Evolutionary conservation across 139 green algal species (phyloP).

Genomic region (Spirogloea muscicola): DNA sequence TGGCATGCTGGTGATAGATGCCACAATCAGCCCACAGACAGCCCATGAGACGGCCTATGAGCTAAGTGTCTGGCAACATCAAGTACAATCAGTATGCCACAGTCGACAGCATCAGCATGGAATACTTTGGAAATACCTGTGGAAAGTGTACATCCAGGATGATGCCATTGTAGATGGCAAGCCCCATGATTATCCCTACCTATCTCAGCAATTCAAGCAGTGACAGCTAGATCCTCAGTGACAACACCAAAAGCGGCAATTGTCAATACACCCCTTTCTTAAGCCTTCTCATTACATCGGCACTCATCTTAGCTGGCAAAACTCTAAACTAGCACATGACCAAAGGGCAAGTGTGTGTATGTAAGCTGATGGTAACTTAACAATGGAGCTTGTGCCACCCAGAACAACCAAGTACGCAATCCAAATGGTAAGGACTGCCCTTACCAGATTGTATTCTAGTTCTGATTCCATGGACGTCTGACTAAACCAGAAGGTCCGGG

Average conservation of each 20-base stretch:
- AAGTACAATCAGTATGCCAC: too few relatives aligned
- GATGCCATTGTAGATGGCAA: constrained; percentile 89
- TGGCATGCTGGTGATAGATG: neutral
- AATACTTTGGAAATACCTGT: too few relatives aligned
- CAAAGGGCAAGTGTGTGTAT: neutral
- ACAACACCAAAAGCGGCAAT: too few relatives aligned
- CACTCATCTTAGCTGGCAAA: neutral
- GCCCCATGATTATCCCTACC: constrained; percentile 75
- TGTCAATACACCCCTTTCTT: too few relatives aligned
- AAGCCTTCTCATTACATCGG: too few relatives aligned
- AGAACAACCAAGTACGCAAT: neutral
- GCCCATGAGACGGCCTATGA: too few relatives aligned
- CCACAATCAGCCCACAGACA: neutral
- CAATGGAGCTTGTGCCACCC: neutral
- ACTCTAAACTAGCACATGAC: neutral
- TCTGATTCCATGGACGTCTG: constrained; percentile 10
- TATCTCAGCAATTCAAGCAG: too few relatives aligned
- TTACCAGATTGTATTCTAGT: neutral
- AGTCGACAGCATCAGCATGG: too few relatives aligned
- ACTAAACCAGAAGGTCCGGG: constrained; percentile 50
- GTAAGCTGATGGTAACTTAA: neutral
- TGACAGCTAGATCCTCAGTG: too few relatives aligned
- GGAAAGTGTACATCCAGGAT: constrained; percentile 84
- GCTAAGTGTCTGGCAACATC: too few relatives aligned
- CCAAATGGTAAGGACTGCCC: neutral